Evolutionary conservation across 2,329 filamentous ascomycete genomes (phyloP).

Genomic region (Aspergillus candidus): DNA sequence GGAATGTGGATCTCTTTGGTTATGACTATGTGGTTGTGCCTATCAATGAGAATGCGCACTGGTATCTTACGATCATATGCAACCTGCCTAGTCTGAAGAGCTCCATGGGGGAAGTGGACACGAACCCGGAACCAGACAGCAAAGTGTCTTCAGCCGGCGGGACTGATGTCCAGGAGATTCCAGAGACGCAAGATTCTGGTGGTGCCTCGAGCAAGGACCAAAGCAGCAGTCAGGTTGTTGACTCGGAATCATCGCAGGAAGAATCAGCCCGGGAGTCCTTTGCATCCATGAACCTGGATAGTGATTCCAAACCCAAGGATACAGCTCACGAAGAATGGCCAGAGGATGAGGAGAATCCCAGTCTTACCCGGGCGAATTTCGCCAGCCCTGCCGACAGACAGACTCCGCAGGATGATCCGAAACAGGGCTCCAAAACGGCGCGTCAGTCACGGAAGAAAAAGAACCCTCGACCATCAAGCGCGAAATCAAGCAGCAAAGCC

Average conservation of each 20-base stretch:
- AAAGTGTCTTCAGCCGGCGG: constrained; percentile 10
- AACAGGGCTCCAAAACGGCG: constrained; percentile 9
- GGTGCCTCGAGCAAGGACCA: neutral
- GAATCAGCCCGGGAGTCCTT: constrained; percentile 20
- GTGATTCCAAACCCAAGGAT: constrained; percentile 3
- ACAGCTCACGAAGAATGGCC: constrained; percentile 23
- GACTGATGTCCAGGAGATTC: constrained; percentile 19
- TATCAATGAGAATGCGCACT: constrained; percentile 80
- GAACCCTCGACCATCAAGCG: constrained; percentile 15
- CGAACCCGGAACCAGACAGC: constrained; percentile 3
- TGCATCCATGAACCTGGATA: constrained; percentile 23
- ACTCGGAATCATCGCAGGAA: constrained; percentile 16
- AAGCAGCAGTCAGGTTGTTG: neutral
- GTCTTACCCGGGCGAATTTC: constrained; percentile 11
- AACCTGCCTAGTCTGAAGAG: constrained; percentile 64
- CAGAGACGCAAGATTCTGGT: constrained; percentile 21
- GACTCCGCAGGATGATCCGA: constrained; percentile 9
- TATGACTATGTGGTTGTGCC: constrained; percentile 89
- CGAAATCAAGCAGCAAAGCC: constrained; percentile 30
- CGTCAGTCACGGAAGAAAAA: constrained; percentile 19
- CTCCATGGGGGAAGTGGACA: constrained; percentile 4
- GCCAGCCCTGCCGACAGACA: constrained; percentile 8
- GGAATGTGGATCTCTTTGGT: constrained; percentile 72
- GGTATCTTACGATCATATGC: constrained; percentile 94
- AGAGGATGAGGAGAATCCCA: constrained; percentile 25